Conservation (phyloP, 129 eudicot genomes). For the Flaveria bidentis region DNA sequence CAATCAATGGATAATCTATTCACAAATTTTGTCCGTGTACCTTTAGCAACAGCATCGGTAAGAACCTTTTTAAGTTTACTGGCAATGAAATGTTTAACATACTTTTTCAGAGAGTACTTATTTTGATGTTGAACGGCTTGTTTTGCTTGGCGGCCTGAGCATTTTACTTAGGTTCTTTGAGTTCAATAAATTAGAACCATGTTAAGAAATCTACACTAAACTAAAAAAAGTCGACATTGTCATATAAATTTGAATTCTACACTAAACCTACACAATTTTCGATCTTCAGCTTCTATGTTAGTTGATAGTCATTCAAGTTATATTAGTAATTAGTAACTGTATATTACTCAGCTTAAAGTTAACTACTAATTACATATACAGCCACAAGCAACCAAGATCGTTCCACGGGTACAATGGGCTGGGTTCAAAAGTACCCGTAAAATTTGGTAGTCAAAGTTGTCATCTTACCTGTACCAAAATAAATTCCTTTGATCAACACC, state of each 20-base stretch:
- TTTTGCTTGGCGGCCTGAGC: no score
- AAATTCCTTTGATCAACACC: background rate
- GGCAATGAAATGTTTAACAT: background rate
- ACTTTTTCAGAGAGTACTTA: conserved; percentile 3
- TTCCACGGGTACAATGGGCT: conserved; percentile 2
- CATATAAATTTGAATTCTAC: background rate
- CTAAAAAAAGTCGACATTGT: background rate
- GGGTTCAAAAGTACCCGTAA: background rate
- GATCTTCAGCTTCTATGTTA: background rate
- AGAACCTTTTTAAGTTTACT: conserved; percentile 23
- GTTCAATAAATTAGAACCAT: background rate
- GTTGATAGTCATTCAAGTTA: background rate
- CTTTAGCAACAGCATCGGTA: conserved; percentile 92
- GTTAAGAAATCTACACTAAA: conserved; percentile 7
- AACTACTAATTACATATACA: background rate
- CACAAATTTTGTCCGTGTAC: conserved; percentile 47
- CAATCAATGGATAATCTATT: conserved; percentile 62
- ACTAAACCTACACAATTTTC: background rate
- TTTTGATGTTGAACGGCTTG: background rate
- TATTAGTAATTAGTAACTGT: background rate
- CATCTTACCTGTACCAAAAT: background rate
- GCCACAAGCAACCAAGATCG: background rate
- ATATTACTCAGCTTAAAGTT: background rate
- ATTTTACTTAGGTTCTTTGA: background rate
- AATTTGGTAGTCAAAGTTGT: background rate